Conservation (phyloP, 2,329 filamentous ascomycete species). For the Colletotrichum truncatum region DNA sequence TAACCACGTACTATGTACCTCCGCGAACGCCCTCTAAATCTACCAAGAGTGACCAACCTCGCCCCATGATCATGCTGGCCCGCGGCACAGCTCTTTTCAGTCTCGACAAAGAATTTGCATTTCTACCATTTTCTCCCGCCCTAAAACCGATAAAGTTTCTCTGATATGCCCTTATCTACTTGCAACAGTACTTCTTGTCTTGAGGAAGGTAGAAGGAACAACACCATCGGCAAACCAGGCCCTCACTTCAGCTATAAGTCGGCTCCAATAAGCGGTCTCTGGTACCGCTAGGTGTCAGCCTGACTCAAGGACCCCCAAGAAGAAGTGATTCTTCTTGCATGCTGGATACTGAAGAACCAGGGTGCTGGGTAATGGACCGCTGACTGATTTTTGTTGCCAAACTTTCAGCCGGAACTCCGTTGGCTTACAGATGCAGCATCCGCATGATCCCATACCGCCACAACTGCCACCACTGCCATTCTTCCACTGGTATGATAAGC, state of each 20-base stretch:
- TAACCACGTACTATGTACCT: not conserved
- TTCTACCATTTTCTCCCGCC: not conserved
- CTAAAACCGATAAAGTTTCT: not conserved
- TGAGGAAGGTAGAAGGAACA: too few relatives aligned
- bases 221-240: too few relatives aligned
- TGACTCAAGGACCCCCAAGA: not conserved
- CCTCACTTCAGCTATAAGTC: too few relatives aligned
- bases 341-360: not conserved
- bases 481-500: not conserved
- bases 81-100: conserved; percentile 2
- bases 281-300: too few relatives aligned
- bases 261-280: too few relatives aligned
- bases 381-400: not conserved
- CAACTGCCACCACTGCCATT: not conserved
- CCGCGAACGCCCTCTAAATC: not conserved
- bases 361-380: not conserved
- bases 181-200: too few relatives aligned
- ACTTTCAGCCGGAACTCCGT: not conserved
- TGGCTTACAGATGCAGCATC: not conserved
- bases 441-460: not conserved
- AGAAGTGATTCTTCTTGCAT: not conserved
- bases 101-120: too few relatives aligned
- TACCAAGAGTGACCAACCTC: not conserved
- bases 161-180: not conserved
- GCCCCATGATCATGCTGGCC: not conserved